A percentile compares a stretch with the other conserved stretches of the same genome.
Evolutionary conservation across 768 basidiomycete genomes (phyloP).

Genomic region (Trametes maxima): DNA sequence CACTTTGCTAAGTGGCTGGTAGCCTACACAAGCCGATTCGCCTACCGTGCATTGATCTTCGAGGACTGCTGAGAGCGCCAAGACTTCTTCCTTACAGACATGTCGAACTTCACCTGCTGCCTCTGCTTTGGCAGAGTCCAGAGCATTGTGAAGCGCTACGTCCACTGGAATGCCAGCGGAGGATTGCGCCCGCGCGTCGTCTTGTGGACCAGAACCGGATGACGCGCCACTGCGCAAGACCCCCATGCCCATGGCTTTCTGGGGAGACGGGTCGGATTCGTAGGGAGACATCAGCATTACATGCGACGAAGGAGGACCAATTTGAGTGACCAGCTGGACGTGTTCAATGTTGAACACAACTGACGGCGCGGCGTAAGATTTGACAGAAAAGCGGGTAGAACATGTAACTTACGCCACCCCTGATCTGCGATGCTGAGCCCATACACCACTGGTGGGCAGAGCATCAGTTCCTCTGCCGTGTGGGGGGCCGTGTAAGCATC

Average conservation of each 20-base stretch:
- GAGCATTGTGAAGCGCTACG: background rate
- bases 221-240: background rate
- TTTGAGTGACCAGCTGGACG: background rate
- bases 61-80: background rate
- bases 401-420: constrained; percentile 47
- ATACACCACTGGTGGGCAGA: constrained; percentile 54
- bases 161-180: background rate
- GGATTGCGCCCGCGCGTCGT: no score
- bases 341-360: constrained; percentile 7
- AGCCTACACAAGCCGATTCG: background rate
- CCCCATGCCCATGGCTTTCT: no score
- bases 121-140: background rate
- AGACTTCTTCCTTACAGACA: background rate
- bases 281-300: no score
- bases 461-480: background rate
- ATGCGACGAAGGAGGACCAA: no score
- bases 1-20: background rate
- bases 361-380: background rate
- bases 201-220: no score
- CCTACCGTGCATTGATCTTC: background rate
- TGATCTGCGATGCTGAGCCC: constrained; percentile 60
- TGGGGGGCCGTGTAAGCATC: background rate
- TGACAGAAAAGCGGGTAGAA: background rate
- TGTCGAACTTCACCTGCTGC: background rate
- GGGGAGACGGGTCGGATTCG: no score